Evolutionary conservation across 768 basidiomycete genomes (phyloP), one percentile per base, ranked within the genome.

Genomic region (Wakefieldia striispora): DNA sequence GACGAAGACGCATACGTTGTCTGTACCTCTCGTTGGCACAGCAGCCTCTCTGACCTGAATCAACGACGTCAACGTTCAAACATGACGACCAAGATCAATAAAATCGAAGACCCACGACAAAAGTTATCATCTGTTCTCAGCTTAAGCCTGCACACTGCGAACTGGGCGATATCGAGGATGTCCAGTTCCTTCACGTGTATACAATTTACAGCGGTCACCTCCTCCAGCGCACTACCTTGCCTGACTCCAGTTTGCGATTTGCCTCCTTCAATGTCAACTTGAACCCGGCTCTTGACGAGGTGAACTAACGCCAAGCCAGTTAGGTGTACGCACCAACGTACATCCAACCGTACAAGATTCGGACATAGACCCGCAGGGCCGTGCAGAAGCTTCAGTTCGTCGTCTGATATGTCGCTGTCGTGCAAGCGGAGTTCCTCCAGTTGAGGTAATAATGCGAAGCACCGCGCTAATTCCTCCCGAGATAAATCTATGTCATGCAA

Each of bases 271-370:
- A 11, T 17, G 36, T 47, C 20, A 35, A n/a, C 38, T n/a, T 11
- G 49, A 19, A 61, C 41, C 21, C 81, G 72, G 47, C 71, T 75
- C 43, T 56, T 61, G 38, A 80, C 80, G 14, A 84, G 64, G 27
- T 74, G 65, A 34, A 79, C 81, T 34, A 84, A 65, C 19, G 76
- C 75, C 2, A 59, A 63, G 17, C 82, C 81, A 24, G 72, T 73
- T 6, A 85, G 60, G 47, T 80, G 74, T 11, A 75, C 72, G 56
- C 82, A 84, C 82, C 80, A 84, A 23, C 80, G 74, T 42, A 84
- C 62, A 59, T 84, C 80, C 43, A 86, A 60, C 40, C 67, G 67
- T 37, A 62, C 59, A 37, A 84, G 74, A 45, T 58, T 63, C 21
- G 76, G 81, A 50, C 80, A 84, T 13, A 73, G 56, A 12, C 72